Conservation (phyloP, 139 green algal genomes). For the Zygnema circumcarinatum region DNA sequence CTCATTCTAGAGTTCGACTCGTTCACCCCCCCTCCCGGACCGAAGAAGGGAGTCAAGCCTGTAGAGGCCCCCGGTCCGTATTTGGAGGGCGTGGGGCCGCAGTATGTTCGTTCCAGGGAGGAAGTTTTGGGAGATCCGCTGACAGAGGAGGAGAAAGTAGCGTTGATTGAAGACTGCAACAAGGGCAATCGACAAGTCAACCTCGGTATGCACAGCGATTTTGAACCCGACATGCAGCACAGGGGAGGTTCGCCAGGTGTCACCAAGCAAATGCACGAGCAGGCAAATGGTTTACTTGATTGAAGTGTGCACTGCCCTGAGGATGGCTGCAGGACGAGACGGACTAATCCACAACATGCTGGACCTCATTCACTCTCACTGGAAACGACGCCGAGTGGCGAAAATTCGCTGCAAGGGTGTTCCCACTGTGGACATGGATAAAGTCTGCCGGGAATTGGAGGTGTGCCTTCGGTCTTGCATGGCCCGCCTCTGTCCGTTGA, state of each 20-base stretch:
- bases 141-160: constrained; percentile 35
- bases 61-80: constrained; percentile 45
- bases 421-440: constrained; percentile 54
- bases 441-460: constrained; percentile 38
- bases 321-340: constrained; percentile 44
- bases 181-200: constrained; percentile 45
- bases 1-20: constrained; percentile 39
- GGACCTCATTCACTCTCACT: constrained; percentile 54
- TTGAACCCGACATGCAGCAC: not conserved
- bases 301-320: too few species aligned
- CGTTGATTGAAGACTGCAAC: constrained; percentile 32
- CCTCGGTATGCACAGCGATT: constrained; percentile 29
- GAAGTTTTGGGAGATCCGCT: constrained; percentile 37
- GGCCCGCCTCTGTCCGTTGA: too few species aligned
- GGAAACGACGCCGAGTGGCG: constrained; percentile 44
- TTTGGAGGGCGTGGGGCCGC: constrained; percentile 6
- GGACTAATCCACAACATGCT: constrained; percentile 58
- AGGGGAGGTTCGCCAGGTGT: not conserved
- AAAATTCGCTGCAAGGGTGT: constrained; percentile 58
- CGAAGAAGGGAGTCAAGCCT: constrained; percentile 42
- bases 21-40: constrained; percentile 18
- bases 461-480: not conserved
- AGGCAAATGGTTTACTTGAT: too few species aligned
- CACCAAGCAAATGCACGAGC: too few species aligned
- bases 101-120: constrained; percentile 29